Base-by-base conservation (phyloP, 2,329 filamentous ascomycete species). In the Xylariaceae sp. region DNA sequence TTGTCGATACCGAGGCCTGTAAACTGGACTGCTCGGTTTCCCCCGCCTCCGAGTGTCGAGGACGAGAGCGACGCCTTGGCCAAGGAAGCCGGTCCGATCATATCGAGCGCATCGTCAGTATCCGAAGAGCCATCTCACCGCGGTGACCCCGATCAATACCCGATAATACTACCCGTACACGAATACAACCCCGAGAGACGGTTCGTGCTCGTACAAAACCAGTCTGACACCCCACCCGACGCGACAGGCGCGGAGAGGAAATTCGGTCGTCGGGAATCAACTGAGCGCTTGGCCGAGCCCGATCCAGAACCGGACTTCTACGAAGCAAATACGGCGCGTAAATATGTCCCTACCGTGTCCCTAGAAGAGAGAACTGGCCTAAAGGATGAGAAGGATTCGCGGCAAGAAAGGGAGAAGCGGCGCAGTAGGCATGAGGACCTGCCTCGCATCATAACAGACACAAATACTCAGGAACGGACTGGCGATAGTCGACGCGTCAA, bases 71-170 rank as follows among this genome's bases (percentile, higher is more conserved):
- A 67, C 11, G 76, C 83, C 6, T 60, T 86, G 26, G 73, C 73
- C 5, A 77, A 71, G 56, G 84, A 88, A 55, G 62, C 75, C 51
- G 67, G 69, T 17, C 61, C 62, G 18, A 50, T 55, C 23, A 49
- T 60, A 24, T 43, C 59, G 26, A 50, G 50, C 35, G 58, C 50
- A 30, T 52, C 48, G 38, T 68, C n/a, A n/a, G n/a, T n/a, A n/a
- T n/a, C 66, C 40, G 80, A 82, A 48, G 76, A 81, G 41, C 70
- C 75, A 18, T 68, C 70, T 34, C 71, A 73, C 41, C 74, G 75
- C 40, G 85, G 85, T 27, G 73, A 75, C 5, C 61, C 82, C 41
- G 81, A 88, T 36, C 85, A 89, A 54, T 64, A 79, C 17, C 79
- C 78, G 9, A 67, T 88, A 34, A 66, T 89, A 16, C 63, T 82